A percentile compares a stretch with the other conserved stretches of the same genome.
phyloP scores from a whole-genome alignment of 352 stramenopile genomes.

The Thalassiosira hispida region DNA sequence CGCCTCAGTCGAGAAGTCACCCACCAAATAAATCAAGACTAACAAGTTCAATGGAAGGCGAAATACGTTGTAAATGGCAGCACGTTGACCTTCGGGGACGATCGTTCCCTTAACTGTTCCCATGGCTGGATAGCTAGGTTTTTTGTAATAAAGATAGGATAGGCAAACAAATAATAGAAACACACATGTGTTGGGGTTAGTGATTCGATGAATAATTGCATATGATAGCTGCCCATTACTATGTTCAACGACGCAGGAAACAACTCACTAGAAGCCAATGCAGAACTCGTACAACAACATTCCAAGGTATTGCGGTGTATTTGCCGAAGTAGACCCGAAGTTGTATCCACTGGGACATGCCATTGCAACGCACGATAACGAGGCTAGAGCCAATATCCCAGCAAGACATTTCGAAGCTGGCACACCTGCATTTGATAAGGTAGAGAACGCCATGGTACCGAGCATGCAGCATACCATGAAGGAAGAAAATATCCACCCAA shows the following conservation, averaged over 20 bases:
- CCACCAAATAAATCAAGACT: constrained; percentile 29
- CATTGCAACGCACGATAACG: constrained; percentile 50
- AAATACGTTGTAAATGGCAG: constrained; percentile 70
- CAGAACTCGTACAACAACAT: constrained; percentile 82
- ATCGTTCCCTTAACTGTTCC: constrained; percentile 53
- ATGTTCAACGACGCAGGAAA: too few relatives aligned
- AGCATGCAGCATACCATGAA: constrained; percentile 89
- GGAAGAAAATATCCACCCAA: constrained; percentile 88
- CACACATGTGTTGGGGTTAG: too few relatives aligned
- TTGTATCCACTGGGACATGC: constrained; percentile 16
- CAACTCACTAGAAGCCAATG: constrained; percentile 74
- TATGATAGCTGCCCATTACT: too few relatives aligned
- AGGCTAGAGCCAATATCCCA: constrained; percentile 29
- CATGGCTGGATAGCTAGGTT: constrained; percentile 69
- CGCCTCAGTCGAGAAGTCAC: constrained; percentile 19
- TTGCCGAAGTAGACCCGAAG: constrained; percentile 15
- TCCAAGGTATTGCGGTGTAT: constrained; percentile 51
- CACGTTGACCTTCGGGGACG: constrained; percentile 58
- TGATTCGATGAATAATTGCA: too few relatives aligned
- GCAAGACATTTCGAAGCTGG: constrained; percentile 42
- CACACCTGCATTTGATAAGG: constrained; percentile 64
- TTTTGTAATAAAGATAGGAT: too few relatives aligned
- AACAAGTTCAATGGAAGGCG: constrained; percentile 65
- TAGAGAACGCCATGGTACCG: constrained; percentile 85
- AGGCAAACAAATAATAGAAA: too few relatives aligned